Evolutionary conservation across 2,329 filamentous ascomycete genomes (phyloP), one percentile per base, ranked within the genome.

Genomic region (Cadophora sp.): DNA sequence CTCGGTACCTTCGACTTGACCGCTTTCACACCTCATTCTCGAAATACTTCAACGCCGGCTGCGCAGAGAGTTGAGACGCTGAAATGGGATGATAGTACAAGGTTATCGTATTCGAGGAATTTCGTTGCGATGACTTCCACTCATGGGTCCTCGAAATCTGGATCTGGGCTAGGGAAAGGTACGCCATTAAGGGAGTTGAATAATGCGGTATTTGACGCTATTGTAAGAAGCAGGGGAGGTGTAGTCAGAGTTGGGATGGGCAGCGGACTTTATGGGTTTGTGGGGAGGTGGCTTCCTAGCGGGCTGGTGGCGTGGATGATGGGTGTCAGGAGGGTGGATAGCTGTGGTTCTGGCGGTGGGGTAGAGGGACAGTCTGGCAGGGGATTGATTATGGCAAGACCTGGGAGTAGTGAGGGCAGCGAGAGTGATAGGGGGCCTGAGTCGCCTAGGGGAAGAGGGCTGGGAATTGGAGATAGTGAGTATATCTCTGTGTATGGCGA

Each of bases 281-380:
- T 98, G 8, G 96, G 94, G 6, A 86, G 87, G 48, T 95, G 91
- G 87, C 85, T 92, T 27, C 95, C 96, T 1, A 85, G 87, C 24
- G 86, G 89, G 2, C 78, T 97, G 19, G 91, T 98, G n/a, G 90
- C 89, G 1, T 96, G 93, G 92, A 97, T 98, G 92, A 91, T 98
- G 87, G 94, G 94, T 12, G 87, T 94, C 67, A 84, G 89, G 69
- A 83, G 82, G 66, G 87, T 90, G 3, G 65, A 62, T 26, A 65
- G 53, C 2, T 12, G 2, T 19, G 40, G 11, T 19, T 12, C 11
- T 31, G 48, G 22, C 31, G 48, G 22, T 46, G 34, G 19, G 12
- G n/a, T 16, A 3, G 55, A 66, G 26, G 58, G 50, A 0, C 73
- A 72, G 46, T 73, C 69, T 62, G 69, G 70, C 26, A 37, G 67